Evolutionary conservation across 2,329 filamentous ascomycete genomes (phyloP), one percentile per base, ranked within the genome.

Genomic region (Karstenula rhodostoma): DNA sequence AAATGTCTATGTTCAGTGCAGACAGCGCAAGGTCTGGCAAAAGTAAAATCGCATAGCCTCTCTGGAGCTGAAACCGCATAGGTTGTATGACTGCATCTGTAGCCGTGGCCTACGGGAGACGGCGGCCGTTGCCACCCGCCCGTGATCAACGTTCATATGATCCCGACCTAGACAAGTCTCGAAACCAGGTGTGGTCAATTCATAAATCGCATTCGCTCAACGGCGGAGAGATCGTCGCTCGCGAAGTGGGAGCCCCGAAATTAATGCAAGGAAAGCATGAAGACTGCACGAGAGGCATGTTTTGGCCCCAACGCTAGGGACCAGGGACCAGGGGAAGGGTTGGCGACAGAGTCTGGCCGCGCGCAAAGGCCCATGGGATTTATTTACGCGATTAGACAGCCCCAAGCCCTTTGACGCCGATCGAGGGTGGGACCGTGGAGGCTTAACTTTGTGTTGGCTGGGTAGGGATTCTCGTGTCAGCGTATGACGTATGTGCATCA

Each of bases 121-220:
- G 33, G 33, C 10, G 33, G 15, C 10, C 17, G 47, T 29, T 22
- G 37, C 35, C 35, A 54, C 50, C 19, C 7, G 2, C 12, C 8
- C 35, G 1, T 43, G 12, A 44, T 54, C 19, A 37, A 15, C 27
- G 50, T 23, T 29, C n/a, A n/a, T 7, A 6, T n/a, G 23, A 17
- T 17, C 15, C 35, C 23, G 15, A 25, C 15, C 17, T 22, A 44
- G 15, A 29, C 50, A 43, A 42, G 50, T 17, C 42, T 43, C 33
- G 35, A 54, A 54, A 43, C 50, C 43, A 54, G 50, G 50, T 54
- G 50, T 54, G 50, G 50, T 54, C 37, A 44, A 43, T 54, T 54
- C 50, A 54, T 54, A 22, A 43, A 43, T 43, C 19, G 32, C 35
- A 54, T 23, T 40, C 35, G 37, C 50, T 29, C 35, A 22, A 27